phyloP scores from a whole-genome alignment of 371 early-diverging fungal genomes.

The Rhizopus arrhizus region DNA sequence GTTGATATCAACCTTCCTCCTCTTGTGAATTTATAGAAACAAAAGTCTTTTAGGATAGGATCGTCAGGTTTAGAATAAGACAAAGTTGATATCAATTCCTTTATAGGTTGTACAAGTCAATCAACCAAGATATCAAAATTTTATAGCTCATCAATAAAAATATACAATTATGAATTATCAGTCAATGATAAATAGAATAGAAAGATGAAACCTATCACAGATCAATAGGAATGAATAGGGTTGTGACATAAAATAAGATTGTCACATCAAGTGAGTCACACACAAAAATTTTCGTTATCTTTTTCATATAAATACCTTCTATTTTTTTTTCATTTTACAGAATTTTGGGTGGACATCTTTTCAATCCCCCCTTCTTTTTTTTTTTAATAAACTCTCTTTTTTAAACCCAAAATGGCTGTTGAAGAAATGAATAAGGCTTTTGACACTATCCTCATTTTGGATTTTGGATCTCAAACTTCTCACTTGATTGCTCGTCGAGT shows the following conservation, averaged over 20 bases:
- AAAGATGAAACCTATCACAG: too few relatives aligned
- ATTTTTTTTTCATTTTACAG: background rate
- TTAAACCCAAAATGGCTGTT: slow-evolving; percentile 22
- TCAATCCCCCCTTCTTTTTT: slow-evolving; percentile 15
- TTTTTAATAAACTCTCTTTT: slow-evolving; percentile 12
- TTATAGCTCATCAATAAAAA: too few relatives aligned
- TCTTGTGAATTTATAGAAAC: too few relatives aligned
- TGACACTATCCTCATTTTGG: slow-evolving; percentile 96
- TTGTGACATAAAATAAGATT: background rate
- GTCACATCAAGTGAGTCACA: slow-evolving; percentile 9
- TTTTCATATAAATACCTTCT: slow-evolving; percentile 10
- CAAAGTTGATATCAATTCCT: too few relatives aligned
- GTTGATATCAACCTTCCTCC: too few relatives aligned
- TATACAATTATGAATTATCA: too few relatives aligned
- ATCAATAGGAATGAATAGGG: too few relatives aligned
- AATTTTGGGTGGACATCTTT: slow-evolving; percentile 25
- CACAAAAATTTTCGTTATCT: background rate
- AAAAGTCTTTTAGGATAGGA: too few relatives aligned
- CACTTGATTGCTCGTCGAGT: slow-evolving; percentile 96
- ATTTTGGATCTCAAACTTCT: slow-evolving; percentile 98
- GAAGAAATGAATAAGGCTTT: slow-evolving; percentile 73
- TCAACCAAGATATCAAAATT: too few relatives aligned
- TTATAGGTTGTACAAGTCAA: too few relatives aligned
- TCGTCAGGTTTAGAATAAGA: too few relatives aligned
- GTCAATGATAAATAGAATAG: too few relatives aligned